A percentile compares a stretch with the other conserved stretches of the same genome.
These are phyloP conservation scores for Phalaenopsis aphrodite DNA, from an alignment of 106 monocot species.

Conservation along the genomic window DNA sequence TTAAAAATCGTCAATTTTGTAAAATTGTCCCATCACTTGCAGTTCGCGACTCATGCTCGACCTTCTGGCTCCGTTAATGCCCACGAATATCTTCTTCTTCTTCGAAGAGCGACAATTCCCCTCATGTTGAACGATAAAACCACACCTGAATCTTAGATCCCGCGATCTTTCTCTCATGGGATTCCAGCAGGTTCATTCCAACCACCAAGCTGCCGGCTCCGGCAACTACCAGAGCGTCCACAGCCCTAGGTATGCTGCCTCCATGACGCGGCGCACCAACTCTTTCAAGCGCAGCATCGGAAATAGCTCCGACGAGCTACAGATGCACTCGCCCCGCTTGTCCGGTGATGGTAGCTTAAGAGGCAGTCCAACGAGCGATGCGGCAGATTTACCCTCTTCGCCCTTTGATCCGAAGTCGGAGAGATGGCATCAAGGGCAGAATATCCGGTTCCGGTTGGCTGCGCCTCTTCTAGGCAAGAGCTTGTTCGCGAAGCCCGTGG, in stretches of 20 bases:
- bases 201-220: constrained; percentile 5
- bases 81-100: neutral
- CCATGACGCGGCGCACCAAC: constrained; percentile 50
- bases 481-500: constrained; percentile 28
- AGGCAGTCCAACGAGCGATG: constrained; percentile 8
- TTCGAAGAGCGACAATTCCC: neutral
- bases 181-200: constrained; percentile 24
- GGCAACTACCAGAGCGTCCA: constrained; percentile 11
- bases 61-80: neutral
- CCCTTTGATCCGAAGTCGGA: constrained; percentile 6
- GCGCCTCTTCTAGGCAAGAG: constrained; percentile 20
- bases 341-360: constrained; percentile 4
- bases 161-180: constrained; percentile 21
- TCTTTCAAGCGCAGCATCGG: constrained; percentile 44
- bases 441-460: constrained; percentile 37
- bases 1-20: neutral
- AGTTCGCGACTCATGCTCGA: neutral
- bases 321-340: constrained; percentile 59
- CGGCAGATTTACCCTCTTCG: neutral
- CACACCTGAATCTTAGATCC: neutral
- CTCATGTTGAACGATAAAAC: neutral
- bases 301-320: constrained; percentile 42
- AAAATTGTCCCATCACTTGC: neutral
- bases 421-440: constrained; percentile 13
- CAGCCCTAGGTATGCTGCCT: constrained; percentile 41